Percentiles rank a stretch among this genome's conserved stretches.
These are phyloP conservation scores for Hippophae tibetana DNA, from an alignment of 306 rosid species.

Conservation along the genomic window DNA sequence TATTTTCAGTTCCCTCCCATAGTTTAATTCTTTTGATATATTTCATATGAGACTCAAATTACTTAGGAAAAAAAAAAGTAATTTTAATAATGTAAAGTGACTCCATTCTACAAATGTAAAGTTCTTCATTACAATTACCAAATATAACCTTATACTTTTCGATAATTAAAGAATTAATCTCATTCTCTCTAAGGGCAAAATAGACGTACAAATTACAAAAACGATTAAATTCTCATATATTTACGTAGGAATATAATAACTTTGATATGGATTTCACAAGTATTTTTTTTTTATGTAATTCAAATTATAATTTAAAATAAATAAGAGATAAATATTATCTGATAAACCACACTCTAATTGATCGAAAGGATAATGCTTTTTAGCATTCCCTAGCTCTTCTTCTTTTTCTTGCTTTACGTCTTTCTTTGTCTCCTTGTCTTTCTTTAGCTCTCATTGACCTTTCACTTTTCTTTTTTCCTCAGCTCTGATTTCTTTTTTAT, in stretches of 20 bases:
- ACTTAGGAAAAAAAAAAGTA: constrained; percentile 19
- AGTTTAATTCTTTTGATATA: constrained; percentile 20
- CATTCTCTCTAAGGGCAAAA: constrained; percentile 23
- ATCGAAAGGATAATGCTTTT: constrained; percentile 38
- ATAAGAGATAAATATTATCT: too few relatives aligned
- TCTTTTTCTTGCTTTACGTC: constrained; percentile 92
- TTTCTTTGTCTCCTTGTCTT: constrained; percentile 91
- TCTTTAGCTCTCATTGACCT: constrained; percentile 49
- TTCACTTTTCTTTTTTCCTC: constrained; percentile 43
- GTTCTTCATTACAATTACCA: constrained; percentile 77
- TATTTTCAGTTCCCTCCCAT: too few relatives aligned
- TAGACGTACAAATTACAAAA: constrained; percentile 30
- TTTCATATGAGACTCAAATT: constrained; percentile 28
- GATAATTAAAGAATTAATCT: constrained; percentile 18
- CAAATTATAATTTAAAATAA: too few relatives aligned
- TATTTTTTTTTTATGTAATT: too few relatives aligned
- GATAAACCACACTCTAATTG: not conserved
- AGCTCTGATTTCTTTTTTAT: constrained; percentile 23
- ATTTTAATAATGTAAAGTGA: constrained; percentile 8
- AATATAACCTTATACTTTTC: constrained; percentile 66
- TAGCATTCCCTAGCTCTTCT: constrained; percentile 20
- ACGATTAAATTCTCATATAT: constrained; percentile 59
- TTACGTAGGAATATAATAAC: constrained; percentile 48
- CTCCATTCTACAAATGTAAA: constrained; percentile 38
- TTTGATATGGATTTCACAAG: constrained; percentile 58